Base-by-base conservation (phyloP, 176 grass and related monocot species). In the Guadua angustifolia region DNA sequence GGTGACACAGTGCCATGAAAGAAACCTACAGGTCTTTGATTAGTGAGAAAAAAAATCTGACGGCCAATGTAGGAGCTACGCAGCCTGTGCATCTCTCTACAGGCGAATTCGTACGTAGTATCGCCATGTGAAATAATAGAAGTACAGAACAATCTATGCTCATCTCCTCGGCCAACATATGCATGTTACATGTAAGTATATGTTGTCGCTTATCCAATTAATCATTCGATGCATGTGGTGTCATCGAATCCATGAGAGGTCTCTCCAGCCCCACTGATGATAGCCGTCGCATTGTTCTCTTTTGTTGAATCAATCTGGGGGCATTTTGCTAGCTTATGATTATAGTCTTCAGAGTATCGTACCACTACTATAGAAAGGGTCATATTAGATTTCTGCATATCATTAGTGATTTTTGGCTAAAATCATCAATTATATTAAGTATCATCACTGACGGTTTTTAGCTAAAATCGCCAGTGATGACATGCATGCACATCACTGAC, bases 91-190 rank as follows among this genome's bases (percentile, higher is more conserved):
- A 13, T 33, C 47, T 38, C 56, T 62, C 61, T 16, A 45, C 66
- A 38, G 56, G 42, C 11, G 21, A 17, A 64, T 63, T 39, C 49
- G 56, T 51, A n/a, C 18, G 38, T 21, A 8, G 6, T 62, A 22
- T 46, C 3, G 19, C 2, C 75, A 89, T 80, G 87, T 89, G 87
- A 85, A 89, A 89, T 85, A 75, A 84, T 74, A 16, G 61, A n/a
- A n/a, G n/a, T n/a, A n/a, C n/a, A 75, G 32, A 36, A 36, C 81
- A 39, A 78, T 51, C 8, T 26, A 15, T 35, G 12, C 3, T 4
- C 51, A 40, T 61, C 17, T 25, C 15, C 43, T 39, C 19, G 47
- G 15, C 47, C 29, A 14, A 38, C 75, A 79, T 70, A 35, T 36
- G 82, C 36, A 22, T 46, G 22, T 47, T 46, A 18, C 15, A 77